phyloP scores from a whole-genome alignment of 2,329 filamentous ascomycete species.

The Diaporthe nobilis region DNA sequence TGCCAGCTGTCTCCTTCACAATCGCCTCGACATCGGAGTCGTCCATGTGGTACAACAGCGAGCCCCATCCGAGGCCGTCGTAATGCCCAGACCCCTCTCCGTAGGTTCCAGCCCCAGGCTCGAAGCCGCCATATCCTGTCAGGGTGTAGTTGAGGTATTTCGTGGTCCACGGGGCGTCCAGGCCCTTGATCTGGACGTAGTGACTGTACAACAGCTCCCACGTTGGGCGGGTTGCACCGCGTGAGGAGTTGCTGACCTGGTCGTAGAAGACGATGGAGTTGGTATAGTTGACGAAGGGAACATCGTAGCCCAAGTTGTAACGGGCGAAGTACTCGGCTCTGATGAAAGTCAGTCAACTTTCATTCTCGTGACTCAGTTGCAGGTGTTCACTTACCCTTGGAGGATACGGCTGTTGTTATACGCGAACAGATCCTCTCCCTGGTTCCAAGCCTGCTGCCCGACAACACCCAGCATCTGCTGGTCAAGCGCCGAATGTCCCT shows the following conservation, averaged over 20 bases:
- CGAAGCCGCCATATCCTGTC: slow-evolving; percentile 37
- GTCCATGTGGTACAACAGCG: slow-evolving; percentile 41
- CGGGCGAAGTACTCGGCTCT: slow-evolving; percentile 46
- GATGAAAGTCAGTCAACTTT: background rate
- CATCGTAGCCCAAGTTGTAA: slow-evolving; percentile 45
- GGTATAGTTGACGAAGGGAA: slow-evolving; percentile 44
- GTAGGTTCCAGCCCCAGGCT: slow-evolving; percentile 37
- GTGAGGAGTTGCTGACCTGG: slow-evolving; percentile 41
- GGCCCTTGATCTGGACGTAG: slow-evolving; percentile 43
- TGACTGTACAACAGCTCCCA: slow-evolving; percentile 46
- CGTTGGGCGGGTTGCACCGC: slow-evolving; percentile 42
- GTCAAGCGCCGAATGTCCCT: slow-evolving; percentile 59
- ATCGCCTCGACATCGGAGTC: slow-evolving; percentile 18
- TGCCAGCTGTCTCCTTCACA: background rate
- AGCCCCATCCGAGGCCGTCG: slow-evolving; percentile 42
- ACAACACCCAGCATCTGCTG: slow-evolving; percentile 56
- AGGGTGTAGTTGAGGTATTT: slow-evolving; percentile 42
- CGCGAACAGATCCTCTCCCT: slow-evolving; percentile 39
- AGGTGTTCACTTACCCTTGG: slow-evolving; percentile 29
- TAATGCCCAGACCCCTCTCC: slow-evolving; percentile 38
- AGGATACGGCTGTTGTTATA: slow-evolving; percentile 48
- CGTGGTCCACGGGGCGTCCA: slow-evolving; percentile 45
- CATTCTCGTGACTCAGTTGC: no score
- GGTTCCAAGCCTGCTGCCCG: slow-evolving; percentile 56
- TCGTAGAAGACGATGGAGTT: slow-evolving; percentile 43